Evolutionary conservation across 2,329 filamentous ascomycete species (phyloP).

Genomic region (Emergomyces pasteurianus): DNA sequence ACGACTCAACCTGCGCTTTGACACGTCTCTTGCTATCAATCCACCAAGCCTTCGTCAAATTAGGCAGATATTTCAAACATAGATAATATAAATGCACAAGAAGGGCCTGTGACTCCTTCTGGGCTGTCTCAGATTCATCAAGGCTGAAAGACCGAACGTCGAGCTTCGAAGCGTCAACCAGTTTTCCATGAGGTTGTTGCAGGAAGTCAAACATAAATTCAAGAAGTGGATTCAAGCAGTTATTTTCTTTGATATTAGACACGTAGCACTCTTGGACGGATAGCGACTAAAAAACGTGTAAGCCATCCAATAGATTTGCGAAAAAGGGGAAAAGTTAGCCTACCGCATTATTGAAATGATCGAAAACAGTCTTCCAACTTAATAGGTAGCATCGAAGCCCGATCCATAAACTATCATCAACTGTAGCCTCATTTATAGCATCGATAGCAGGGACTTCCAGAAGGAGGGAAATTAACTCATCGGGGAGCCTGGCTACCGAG

Average conservation of each 20-base stretch:
- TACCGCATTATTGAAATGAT: conserved; percentile 62
- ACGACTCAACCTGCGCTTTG: conserved; percentile 67
- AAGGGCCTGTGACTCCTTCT: conserved; percentile 70
- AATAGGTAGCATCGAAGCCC: conserved; percentile 68
- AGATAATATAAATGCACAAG: conserved; percentile 79
- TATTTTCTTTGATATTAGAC: conserved; percentile 62
- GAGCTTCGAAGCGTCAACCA: conserved; percentile 58
- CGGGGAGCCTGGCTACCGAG: conserved; percentile 55
- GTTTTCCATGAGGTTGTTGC: conserved; percentile 61
- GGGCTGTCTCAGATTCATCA: conserved; percentile 51
- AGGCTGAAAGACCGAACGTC: conserved; percentile 52
- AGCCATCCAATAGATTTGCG: neutral
- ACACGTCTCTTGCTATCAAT: conserved; percentile 65
- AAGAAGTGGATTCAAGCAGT: conserved; percentile 57
- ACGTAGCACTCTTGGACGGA: conserved; percentile 74
- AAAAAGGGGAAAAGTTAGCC: conserved; percentile 7
- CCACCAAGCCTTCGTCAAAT: conserved; percentile 74
- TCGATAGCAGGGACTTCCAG: conserved; percentile 63
- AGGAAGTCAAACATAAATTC: conserved; percentile 76
- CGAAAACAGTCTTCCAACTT: conserved; percentile 82
- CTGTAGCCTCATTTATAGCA: conserved; percentile 52
- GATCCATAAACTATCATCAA: conserved; percentile 54
- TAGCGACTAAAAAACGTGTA: conserved; percentile 43
- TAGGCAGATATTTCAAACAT: conserved; percentile 62
- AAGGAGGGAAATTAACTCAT: conserved; percentile 72